phyloP scores from a whole-genome alignment of 768 basidiomycete genomes.

The Ephemerocybe angulata region DNA sequence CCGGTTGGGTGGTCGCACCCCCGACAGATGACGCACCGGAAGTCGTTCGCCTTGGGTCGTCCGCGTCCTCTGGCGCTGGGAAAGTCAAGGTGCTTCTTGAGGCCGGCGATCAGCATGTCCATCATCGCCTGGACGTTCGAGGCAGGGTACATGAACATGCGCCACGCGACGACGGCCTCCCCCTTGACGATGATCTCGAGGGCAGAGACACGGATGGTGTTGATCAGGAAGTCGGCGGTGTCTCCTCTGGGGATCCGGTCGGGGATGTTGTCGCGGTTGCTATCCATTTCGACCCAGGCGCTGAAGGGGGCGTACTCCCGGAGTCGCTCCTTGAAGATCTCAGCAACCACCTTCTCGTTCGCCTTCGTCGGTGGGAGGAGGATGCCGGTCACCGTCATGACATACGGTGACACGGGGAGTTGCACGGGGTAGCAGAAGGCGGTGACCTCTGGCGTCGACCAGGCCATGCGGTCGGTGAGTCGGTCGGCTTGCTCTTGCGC shows the following conservation, averaged over 20 bases:
- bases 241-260: not conserved
- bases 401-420: not conserved
- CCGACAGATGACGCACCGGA: not conserved
- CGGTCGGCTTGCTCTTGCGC: not conserved
- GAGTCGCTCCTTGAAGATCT: not conserved
- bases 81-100: not conserved
- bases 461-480: not conserved
- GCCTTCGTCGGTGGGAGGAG: not conserved
- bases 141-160: not conserved
- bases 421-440: not conserved
- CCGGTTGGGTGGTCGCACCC: not conserved
- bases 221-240: not conserved
- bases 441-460: not conserved
- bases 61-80: not conserved
- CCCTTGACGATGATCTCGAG: not conserved
- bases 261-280: not conserved
- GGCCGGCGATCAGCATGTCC: not conserved
- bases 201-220: not conserved
- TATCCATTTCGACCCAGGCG: not conserved
- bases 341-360: not conserved
- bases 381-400: not conserved
- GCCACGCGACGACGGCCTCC: not conserved
- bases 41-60: not conserved
- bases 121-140: not conserved
- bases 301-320: not conserved